Evolutionary conservation across 768 basidiomycete genomes (phyloP), one percentile per base, ranked within the genome.

Genomic region (Tulasnella sp.): DNA sequence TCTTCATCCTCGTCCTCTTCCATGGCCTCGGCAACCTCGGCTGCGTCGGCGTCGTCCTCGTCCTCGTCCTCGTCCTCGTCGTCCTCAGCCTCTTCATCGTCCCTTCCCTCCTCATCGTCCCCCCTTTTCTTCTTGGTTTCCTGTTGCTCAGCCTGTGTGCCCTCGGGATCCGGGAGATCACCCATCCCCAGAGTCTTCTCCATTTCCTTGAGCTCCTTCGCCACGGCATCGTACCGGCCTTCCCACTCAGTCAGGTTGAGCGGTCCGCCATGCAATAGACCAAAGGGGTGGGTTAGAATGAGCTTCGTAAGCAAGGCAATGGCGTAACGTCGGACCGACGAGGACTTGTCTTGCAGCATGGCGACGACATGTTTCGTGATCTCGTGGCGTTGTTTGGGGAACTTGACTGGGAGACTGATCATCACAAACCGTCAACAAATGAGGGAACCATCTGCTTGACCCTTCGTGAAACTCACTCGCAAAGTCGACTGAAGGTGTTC

Each of bases 231-330:
- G 83, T 96, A 96, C 56, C 93, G 87, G 36, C 87, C 87, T 82
- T 94, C 90, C 91, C 93, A 98, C 81, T 92, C 89, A 0, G 88
- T 87, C 12, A 91, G 85, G 76, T 91, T 90, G 75, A 99, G 86
- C 71, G 89, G 88, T 1, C 96, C 97, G 0, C 96, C 97, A 83
- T 97, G 92, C 86, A 93, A 89, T 21, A 91, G 82, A 0, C 92
- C 93, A 84, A 94, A 99, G 4, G 97, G 97, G 85, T 99, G 97
- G 0, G 97, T 98, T 79, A 88, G 80, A 72, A 99, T 85, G 38
- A 98, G 87, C 83, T 91, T 90, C 71, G 90, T 89, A 31, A 99
- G 85, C 38, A 98, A 86, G 27, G 90, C 88, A 71, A 93, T 92
- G 27, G 96, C 93, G 74, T 89, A 90, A 85, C 95, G 94, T 82